A percentile compares a stretch with the other conserved stretches of the same genome.
Conservation (phyloP, 768 basidiomycete species). For the Paxillus involutus region DNA sequence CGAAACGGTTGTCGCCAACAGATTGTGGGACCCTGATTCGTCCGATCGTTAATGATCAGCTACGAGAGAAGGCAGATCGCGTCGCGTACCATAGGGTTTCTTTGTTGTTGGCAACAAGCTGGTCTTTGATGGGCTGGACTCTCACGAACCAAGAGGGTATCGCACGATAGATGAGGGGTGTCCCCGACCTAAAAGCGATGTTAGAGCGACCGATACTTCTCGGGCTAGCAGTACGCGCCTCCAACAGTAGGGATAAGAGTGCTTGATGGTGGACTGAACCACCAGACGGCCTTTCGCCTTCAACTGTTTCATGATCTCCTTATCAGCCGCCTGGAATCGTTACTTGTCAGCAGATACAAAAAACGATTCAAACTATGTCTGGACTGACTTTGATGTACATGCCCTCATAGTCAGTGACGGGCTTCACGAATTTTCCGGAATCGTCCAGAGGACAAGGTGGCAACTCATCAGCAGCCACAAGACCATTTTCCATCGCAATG, state of each 20-base stretch:
- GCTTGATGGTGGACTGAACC: constrained; percentile 81
- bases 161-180: constrained; percentile 93
- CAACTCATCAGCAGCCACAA: constrained; percentile 85
- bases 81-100: constrained; percentile 77
- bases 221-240: constrained; percentile 45
- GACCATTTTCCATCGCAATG: constrained; percentile 79
- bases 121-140: constrained; percentile 80
- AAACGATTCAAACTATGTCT: not conserved
- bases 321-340: constrained; percentile 77
- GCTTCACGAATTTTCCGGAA: constrained; percentile 79
- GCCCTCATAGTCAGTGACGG: constrained; percentile 89
- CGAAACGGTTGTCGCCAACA: constrained; percentile 91
- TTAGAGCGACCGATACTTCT: not conserved
- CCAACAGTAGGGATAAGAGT: constrained; percentile 98
- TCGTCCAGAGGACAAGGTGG: constrained; percentile 97
- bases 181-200: constrained; percentile 66
- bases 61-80: not conserved
- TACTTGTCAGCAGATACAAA: not conserved
- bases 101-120: constrained; percentile 88
- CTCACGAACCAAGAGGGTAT: constrained; percentile 96
- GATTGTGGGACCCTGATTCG: constrained; percentile 81
- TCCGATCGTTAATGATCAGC: constrained; percentile 7
- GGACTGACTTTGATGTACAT: constrained; percentile 79
- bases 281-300: constrained; percentile 87
- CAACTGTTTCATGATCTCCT: constrained; percentile 87